Conservation (phyloP, 495 filamentous ascomycete genomes). For the Trypethelium eluteriae region DNA sequence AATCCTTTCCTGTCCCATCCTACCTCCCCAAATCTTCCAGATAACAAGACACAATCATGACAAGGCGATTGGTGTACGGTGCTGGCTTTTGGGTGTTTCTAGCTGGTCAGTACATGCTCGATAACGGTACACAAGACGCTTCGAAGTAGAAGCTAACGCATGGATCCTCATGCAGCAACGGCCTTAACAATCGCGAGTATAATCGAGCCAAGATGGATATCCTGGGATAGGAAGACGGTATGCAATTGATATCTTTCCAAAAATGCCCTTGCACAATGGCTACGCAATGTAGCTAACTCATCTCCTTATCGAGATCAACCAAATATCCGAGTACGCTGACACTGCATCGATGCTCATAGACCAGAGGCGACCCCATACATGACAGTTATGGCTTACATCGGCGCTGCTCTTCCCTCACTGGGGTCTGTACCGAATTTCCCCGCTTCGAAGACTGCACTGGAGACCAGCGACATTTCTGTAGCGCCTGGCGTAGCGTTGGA, state of each 20-base stretch:
- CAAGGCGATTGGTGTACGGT: slow-evolving; percentile 37
- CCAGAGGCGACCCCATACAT: slow-evolving; percentile 45
- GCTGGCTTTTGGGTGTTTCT: slow-evolving; percentile 34
- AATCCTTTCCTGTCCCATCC: too few relatives aligned
- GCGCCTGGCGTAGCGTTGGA: slow-evolving; percentile 79
- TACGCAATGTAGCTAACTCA: too few relatives aligned
- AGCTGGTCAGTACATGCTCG: slow-evolving; percentile 26
- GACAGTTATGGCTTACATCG: slow-evolving; percentile 73
- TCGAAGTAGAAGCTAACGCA: slow-evolving; percentile 8
- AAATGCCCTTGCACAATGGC: too few relatives aligned
- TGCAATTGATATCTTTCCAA: neutral
- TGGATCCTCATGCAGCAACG: slow-evolving; percentile 49
- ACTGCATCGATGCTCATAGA: slow-evolving; percentile 20
- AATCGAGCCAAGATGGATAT: slow-evolving; percentile 70
- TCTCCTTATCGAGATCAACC: neutral
- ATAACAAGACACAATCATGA: slow-evolving; percentile 26
- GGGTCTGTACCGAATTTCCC: slow-evolving; percentile 52
- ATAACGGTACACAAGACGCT: neutral
- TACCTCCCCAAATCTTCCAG: neutral
- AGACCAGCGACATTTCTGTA: slow-evolving; percentile 71
- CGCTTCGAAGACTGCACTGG: slow-evolving; percentile 59
- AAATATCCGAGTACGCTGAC: neutral
- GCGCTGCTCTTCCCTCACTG: slow-evolving; percentile 59
- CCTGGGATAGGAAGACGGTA: slow-evolving; percentile 58
- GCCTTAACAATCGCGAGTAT: slow-evolving; percentile 69